phyloP scores from a whole-genome alignment of 768 basidiomycete genomes.

The Boletus pseudo-olivaceus region DNA sequence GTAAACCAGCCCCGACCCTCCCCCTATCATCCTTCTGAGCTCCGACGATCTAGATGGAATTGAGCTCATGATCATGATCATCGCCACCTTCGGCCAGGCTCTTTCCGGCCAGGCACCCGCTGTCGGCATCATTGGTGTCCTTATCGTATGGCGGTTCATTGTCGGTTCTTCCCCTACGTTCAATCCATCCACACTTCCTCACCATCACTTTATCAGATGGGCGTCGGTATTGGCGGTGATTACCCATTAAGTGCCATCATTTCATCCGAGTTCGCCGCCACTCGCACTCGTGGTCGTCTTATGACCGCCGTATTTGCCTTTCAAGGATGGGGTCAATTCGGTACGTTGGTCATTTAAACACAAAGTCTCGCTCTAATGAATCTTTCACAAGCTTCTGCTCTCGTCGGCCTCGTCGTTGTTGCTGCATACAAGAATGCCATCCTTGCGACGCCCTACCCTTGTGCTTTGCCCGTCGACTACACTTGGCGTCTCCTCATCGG shows the following conservation, averaged over 20 bases:
- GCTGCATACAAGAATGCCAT: slow-evolving; percentile 64
- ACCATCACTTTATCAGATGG: slow-evolving; percentile 43
- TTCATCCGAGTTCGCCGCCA: slow-evolving; percentile 84
- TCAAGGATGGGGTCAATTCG: slow-evolving; percentile 86
- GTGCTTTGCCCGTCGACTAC: slow-evolving; percentile 57
- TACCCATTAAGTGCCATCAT: slow-evolving; percentile 86
- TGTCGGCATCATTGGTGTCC: slow-evolving; percentile 67
- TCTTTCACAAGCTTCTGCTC: slow-evolving; percentile 47
- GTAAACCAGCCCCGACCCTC: slow-evolving; percentile 22
- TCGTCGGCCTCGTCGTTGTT: slow-evolving; percentile 63
- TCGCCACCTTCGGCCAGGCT: slow-evolving; percentile 77
- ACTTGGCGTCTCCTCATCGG: slow-evolving; percentile 89
- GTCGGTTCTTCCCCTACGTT: slow-evolving; percentile 28
- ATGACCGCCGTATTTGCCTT: slow-evolving; percentile 87
- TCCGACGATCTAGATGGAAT: slow-evolving; percentile 38
- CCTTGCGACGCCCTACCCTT: slow-evolving; percentile 39
- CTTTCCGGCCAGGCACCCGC: slow-evolving; percentile 65
- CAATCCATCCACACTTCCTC: not conserved
- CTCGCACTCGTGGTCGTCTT: slow-evolving; percentile 73
- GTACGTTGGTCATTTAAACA: slow-evolving; percentile 35
- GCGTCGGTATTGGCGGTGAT: slow-evolving; percentile 85
- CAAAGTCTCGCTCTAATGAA: not conserved
- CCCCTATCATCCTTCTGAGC: not conserved
- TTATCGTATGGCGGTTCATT: slow-evolving; percentile 83
- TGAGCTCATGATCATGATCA: slow-evolving; percentile 74